phyloP scores from a whole-genome alignment of 2,329 filamentous ascomycete genomes.

The Talaromyces verruculosus region DNA sequence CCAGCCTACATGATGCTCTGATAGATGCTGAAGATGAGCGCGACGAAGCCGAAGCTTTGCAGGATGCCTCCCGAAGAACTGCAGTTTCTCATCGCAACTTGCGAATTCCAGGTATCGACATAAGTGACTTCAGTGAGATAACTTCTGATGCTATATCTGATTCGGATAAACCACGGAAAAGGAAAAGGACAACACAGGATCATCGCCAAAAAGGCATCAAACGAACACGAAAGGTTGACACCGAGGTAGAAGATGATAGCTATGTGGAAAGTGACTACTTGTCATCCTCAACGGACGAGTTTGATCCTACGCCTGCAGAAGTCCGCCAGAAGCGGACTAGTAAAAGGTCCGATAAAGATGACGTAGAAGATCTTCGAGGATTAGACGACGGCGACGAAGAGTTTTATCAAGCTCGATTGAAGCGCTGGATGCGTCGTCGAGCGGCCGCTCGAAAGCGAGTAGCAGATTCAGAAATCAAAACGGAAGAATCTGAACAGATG shows the following conservation, averaged over 20 bases:
- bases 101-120: slow-evolving; percentile 69
- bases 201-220: slow-evolving; percentile 8
- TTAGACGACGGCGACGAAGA: slow-evolving; percentile 88
- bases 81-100: slow-evolving; percentile 70
- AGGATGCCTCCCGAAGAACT: slow-evolving; percentile 38
- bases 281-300: slow-evolving; percentile 37
- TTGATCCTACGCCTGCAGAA: slow-evolving; percentile 36
- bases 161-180: slow-evolving; percentile 30
- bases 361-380: slow-evolving; percentile 58
- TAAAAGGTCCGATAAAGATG: slow-evolving; percentile 34
- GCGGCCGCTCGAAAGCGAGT: slow-evolving; percentile 58
- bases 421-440: slow-evolving; percentile 69
- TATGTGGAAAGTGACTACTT: slow-evolving; percentile 37
- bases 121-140: slow-evolving; percentile 44
- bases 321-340: slow-evolving; percentile 27
- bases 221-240: slow-evolving; percentile 17
- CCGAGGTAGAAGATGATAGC: slow-evolving; percentile 35
- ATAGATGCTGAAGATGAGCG: slow-evolving; percentile 76
- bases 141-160: slow-evolving; percentile 29
- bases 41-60: slow-evolving; percentile 51
- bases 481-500: slow-evolving; percentile 26
- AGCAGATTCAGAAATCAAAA: slow-evolving; percentile 30
- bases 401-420: slow-evolving; percentile 72
- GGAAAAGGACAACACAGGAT: slow-evolving; percentile 34
- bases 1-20: slow-evolving; percentile 73